Evolutionary conservation across 768 basidiomycete species (phyloP), one percentile per base, ranked within the genome.

Genomic region (Daedalea quercina): DNA sequence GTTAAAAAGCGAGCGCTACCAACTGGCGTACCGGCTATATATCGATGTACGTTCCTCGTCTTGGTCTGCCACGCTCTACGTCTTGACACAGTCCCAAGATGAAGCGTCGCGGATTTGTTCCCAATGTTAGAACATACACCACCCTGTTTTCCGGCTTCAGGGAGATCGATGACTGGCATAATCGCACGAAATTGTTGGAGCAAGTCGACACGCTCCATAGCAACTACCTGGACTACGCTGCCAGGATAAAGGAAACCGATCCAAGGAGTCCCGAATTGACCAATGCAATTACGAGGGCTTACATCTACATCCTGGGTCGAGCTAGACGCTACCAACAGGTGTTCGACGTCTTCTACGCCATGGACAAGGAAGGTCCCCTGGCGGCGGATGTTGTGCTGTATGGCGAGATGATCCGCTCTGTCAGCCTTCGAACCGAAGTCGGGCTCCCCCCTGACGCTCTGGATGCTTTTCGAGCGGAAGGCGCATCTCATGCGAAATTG

Each of bases 81-180:
- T 40, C 22, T 49, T 48, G 20, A 44, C n/a, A 6, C 28, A 46
- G 24, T 52, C 55, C 33, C 55, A 93, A n/a, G 90, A 90, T 93
- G 89, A 92, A 90, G 67, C 78, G 89, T 31, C 80, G 91, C 42
- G 87, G 87, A 1, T 84, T 90, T 63, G 74, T 74, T 44, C 88
- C 91, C 23, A 83, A 76, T 42, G 66, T 74, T 7, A 70, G 80
- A 52, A 90, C 90, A 1, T 92, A 78, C 59, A 74, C 77, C 43
- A 87, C 85, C 22, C 75, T 93, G 65, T 75, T 67, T 15, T 33
- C 12, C 42, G 88, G 87, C 6, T 73, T 85, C 41, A 73, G 78
- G 1, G 73, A 73, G 25, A 79, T 90, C 25, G 73, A 81, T 15
- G 67, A 83, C 58, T 91, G 88, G 87, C 56, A 69, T 0, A 61